Base-by-base conservation (phyloP, 208 protist genomes). In the Jaenimonas drosophilae region DNA sequence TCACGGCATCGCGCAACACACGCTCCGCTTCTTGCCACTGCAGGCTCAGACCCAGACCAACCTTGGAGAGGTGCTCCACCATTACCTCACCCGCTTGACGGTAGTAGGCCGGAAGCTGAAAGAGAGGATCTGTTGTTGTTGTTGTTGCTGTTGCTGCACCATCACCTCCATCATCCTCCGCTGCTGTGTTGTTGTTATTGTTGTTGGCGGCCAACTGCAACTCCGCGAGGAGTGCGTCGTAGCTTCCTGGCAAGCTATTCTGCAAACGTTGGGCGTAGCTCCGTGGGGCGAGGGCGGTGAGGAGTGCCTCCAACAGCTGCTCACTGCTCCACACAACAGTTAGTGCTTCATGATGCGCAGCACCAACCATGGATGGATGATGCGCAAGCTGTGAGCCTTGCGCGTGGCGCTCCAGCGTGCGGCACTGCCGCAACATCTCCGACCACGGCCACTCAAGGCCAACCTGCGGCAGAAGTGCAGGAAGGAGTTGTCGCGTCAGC, bases 391-490 rank as follows among this genome's bases (percentile, higher is more conserved):
- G 65, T 17, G 19, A 21, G 16, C n/a, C 19, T 11, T 11, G 19
- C 6, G 19, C 37, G 19, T 11, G 7, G 19, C 16, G 6, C 39
- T 87, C 76, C 7, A 92, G 59, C 23, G 32, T 30, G 11, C 58
- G 53, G 2, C 60, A 41, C 21, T 74, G 61, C 7, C 76, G 76
- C 16, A 87, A 46, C 36, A 74, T 60, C 32, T 71, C 62, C 0
- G 84, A 92, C 79, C 84, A 92, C 29, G 70, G 49, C 84, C 84
- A 92, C 52, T 92, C 84, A 40, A 75, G 64, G 2, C 84, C 84
- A 0, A 87, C 39, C 39, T 85, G 74, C 65, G 87, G 79, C 29
- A 87, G 43, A 19, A 92, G 45, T 6, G 60, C 36, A 0, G 84
- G 84, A 17, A 92, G 55, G 27, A 92, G 45, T 25, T 63, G 23